Percentiles rank a stretch among this genome's conserved stretches.
Conservation (phyloP, 805 yeast genomes). For the Wickerhamiella cacticola region DNA sequence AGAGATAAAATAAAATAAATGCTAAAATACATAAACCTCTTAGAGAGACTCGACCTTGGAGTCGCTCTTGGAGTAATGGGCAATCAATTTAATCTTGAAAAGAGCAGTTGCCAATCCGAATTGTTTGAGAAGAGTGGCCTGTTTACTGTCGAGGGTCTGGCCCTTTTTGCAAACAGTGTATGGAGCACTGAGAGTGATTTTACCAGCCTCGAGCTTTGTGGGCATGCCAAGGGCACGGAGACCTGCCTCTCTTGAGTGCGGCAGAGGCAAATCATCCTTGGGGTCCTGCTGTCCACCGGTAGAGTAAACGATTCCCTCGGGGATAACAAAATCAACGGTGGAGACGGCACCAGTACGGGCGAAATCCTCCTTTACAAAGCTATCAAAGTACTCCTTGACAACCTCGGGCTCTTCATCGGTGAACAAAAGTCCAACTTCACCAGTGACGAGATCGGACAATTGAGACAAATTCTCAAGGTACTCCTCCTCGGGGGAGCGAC, state of each 20-base stretch:
- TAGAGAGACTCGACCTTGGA: conserved; percentile 30
- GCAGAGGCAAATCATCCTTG: conserved; percentile 94
- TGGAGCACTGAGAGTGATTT: conserved; percentile 63
- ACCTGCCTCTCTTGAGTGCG: conserved; percentile 90
- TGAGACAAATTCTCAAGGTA: conserved; percentile 72
- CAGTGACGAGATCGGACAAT: conserved; percentile 50
- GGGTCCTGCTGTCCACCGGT: conserved; percentile 85
- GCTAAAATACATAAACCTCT: conserved; percentile 6
- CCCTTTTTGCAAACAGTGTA: conserved; percentile 72
- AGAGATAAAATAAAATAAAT: conserved; percentile 4
- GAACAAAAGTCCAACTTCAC: conserved; percentile 78
- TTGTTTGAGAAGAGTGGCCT: conserved; percentile 82
- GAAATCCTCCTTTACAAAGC: conserved; percentile 68
- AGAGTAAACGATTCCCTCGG: conserved; percentile 84
- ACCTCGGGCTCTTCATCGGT: conserved; percentile 81
- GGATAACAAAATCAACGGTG: conserved; percentile 73
- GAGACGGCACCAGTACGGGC: conserved; percentile 81
- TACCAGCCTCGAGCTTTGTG: conserved; percentile 80
- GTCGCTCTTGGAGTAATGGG: conserved; percentile 52
- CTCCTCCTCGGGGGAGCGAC: conserved; percentile 78
- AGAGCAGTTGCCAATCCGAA: conserved; percentile 93
- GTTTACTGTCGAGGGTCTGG: conserved; percentile 71
- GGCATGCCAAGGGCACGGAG: conserved; percentile 85
- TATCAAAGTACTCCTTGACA: conserved; percentile 76
- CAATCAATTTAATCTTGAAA: conserved; percentile 69